Conservation (phyloP, 192 early-diverging fungal species). For the Gonapodya sp. region DNA sequence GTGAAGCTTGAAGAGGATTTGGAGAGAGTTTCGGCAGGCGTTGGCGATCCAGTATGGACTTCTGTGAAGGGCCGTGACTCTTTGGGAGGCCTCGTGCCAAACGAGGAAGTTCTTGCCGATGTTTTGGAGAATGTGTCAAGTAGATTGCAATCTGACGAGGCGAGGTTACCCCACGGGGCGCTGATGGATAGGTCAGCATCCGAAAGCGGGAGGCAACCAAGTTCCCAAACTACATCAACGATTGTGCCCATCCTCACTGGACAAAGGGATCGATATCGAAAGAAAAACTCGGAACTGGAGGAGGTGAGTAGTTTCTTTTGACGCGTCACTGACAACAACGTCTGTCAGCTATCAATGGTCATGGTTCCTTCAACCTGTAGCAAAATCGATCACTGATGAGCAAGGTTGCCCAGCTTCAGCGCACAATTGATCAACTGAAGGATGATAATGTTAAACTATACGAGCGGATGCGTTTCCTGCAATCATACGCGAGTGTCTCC, state of each 20-base stretch:
- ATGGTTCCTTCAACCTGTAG: conserved; percentile 14
- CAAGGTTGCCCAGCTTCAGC: conserved; percentile 45
- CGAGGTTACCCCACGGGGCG: neutral
- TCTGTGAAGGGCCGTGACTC: neutral
- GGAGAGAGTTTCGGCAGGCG: conserved; percentile 16
- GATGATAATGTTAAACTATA: conserved; percentile 82
- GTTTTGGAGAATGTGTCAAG: neutral
- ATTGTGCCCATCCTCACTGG: conserved; percentile 79
- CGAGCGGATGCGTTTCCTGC: conserved; percentile 80
- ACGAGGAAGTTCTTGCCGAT: neutral
- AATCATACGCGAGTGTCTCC: conserved; percentile 65
- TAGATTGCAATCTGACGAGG: neutral
- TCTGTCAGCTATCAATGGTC: neutral
- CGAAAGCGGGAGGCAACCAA: neutral
- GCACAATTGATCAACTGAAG: conserved; percentile 56
- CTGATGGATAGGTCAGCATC: neutral
- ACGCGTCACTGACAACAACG: too few species aligned
- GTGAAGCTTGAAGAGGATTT: conserved; percentile 38
- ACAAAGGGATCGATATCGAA: conserved; percentile 83
- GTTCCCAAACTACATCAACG: conserved; percentile 13
- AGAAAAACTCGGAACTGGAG: conserved; percentile 77
- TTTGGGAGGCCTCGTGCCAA: neutral
- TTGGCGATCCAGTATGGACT: neutral
- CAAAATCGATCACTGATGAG: conserved; percentile 32
- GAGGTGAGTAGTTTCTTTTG: too few species aligned